Conservation (phyloP, 768 basidiomycete genomes). For the Lactarius indigo region DNA sequence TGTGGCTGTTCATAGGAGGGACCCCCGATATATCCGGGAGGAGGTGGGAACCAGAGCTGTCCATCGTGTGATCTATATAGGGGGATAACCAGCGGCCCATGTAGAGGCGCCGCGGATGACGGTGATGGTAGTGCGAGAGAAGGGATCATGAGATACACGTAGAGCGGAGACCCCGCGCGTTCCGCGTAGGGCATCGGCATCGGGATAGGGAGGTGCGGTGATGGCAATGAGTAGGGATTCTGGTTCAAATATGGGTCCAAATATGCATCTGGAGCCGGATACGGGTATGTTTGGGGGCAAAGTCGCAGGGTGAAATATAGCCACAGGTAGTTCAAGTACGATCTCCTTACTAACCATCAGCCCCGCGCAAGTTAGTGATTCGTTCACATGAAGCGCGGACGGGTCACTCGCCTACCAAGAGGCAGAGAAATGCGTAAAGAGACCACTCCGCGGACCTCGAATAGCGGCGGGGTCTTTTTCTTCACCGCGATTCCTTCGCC, state of each 20-base stretch:
- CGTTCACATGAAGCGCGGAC: not conserved
- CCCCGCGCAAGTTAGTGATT: constrained; percentile 12
- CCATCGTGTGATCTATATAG: constrained; percentile 30
- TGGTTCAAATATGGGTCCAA: not conserved
- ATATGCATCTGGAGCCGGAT: constrained; percentile 5
- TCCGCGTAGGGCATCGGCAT: constrained; percentile 27
- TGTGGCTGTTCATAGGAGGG: constrained; percentile 35
- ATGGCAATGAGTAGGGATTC: constrained; percentile 28
- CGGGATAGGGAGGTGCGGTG: constrained; percentile 9
- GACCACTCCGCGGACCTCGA: constrained; percentile 66
- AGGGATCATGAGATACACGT: constrained; percentile 33
- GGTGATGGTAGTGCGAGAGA: constrained; percentile 22
- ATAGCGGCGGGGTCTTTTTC: constrained; percentile 39
- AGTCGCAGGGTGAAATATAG: constrained; percentile 60
- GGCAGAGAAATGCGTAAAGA: constrained; percentile 65
- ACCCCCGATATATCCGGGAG: not conserved
- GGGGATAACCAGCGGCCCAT: constrained; percentile 12
- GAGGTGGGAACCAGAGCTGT: constrained; percentile 33
- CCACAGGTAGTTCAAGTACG: constrained; percentile 57
- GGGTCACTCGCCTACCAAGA: constrained; percentile 55
- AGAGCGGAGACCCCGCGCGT: constrained; percentile 31
- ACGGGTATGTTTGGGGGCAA: constrained; percentile 38
- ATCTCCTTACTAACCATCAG: constrained; percentile 60
- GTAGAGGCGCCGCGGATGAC: constrained; percentile 43
- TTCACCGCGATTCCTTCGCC: constrained; percentile 31